These are phyloP conservation scores for Psilocybe cubensis DNA, from an alignment of 768 basidiomycete genomes.

Conservation along the genomic window DNA sequence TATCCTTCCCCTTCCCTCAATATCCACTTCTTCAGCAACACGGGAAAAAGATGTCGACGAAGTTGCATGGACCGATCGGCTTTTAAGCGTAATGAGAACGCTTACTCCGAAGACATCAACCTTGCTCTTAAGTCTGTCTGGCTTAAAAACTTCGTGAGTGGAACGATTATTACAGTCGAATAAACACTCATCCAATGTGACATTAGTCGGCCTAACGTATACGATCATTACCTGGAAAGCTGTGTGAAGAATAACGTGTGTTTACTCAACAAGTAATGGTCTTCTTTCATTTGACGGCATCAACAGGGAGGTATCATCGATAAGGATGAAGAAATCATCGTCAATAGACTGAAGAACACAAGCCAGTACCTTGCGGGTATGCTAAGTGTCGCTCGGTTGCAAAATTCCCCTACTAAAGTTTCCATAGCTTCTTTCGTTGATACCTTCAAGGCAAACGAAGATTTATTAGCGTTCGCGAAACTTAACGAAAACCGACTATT, in stretches of 20 bases:
- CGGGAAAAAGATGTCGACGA: constrained; percentile 72
- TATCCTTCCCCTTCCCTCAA: constrained; percentile 77
- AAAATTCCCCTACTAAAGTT: neutral
- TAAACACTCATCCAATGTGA: too few relatives aligned
- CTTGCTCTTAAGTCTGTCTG: constrained; percentile 61
- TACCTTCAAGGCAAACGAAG: constrained; percentile 73
- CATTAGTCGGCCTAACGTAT: constrained; percentile 71
- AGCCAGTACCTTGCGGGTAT: constrained; percentile 66
- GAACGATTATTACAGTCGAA: neutral
- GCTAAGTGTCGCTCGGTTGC: constrained; percentile 23
- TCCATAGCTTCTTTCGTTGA: constrained; percentile 62
- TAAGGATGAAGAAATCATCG: constrained; percentile 70
- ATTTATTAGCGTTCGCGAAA: constrained; percentile 82
- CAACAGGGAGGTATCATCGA: constrained; percentile 89
- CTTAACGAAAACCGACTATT: constrained; percentile 86
- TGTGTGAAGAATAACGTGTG: constrained; percentile 87
- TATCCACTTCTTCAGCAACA: constrained; percentile 44
- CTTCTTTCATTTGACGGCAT: neutral
- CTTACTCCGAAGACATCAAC: constrained; percentile 64
- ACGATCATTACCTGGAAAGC: constrained; percentile 68
- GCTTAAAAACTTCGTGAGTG: constrained; percentile 66
- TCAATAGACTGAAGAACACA: constrained; percentile 53
- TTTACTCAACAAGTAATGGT: constrained; percentile 11
- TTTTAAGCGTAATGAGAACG: constrained; percentile 72
- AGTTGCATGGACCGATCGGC: constrained; percentile 80